Base-by-base conservation (phyloP, 768 basidiomycete species). In the Thelephora ganbajun region DNA sequence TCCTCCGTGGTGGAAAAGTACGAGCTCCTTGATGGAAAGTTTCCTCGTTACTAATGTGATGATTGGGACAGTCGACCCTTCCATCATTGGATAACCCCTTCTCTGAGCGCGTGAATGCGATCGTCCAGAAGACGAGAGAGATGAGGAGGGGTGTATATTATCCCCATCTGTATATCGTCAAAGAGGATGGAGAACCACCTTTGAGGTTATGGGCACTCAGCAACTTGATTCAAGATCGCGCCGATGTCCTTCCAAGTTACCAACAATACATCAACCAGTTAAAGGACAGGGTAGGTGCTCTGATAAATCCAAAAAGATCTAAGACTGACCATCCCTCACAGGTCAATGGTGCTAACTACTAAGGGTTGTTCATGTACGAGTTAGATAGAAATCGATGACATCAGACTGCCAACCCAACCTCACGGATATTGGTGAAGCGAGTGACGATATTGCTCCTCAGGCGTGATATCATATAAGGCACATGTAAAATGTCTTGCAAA, bases 101-200 rank as follows among this genome's bases (percentile, higher is more conserved):
- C 77, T 89, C 83, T n/a, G 86, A 96, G 59, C 84, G 96, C 7
- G 74, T 99, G 55, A 94, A 91, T 57, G 89, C 90, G 1, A 77
- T 99, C 57, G 68, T 99, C 49, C 86, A 89, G 66, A 98, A 98
- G 70, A 89, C 83, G 13, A 77, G 96, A 14, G 96, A 98, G 66
- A 77, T 90, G 73, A 83, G 96, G 44, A 75, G 91, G 35, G 92
- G 93, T 12, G 80, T 83, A 4, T 98, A 97, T 62, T 83, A 85
- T 59, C 90, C 90, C 6, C 91, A 97, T 61, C 68, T 99, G 6
- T 99, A 97, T 58, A 71, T 97, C 46, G 92, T 98, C 58, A 99
- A 98, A 67, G 92, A 97, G 62, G 96, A 99, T 55, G 94, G 92
- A 50, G 96, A 99, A 64, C 87, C 91, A 5, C 83, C 92, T 41